phyloP scores from a whole-genome alignment of 345 rosid species.

The Moringa oleifera region DNA sequence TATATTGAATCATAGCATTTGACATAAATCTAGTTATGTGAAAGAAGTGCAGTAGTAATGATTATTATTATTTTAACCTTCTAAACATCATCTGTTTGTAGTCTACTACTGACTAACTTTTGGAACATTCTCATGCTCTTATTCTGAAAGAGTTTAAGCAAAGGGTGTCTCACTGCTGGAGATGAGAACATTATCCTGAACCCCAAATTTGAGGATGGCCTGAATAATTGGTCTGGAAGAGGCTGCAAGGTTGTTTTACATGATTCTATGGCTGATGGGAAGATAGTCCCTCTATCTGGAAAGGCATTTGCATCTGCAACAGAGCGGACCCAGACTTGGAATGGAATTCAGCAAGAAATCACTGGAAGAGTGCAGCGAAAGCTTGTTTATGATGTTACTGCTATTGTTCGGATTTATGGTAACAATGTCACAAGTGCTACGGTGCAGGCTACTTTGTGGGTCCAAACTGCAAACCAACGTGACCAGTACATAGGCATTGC shows the following conservation, averaged over 20 bases:
- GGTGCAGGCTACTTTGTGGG: constrained; percentile 71
- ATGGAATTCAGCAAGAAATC: constrained; percentile 87
- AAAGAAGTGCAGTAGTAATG: not conserved
- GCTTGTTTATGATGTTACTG: constrained; percentile 61
- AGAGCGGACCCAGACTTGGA: constrained; percentile 84
- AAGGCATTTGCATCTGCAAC: constrained; percentile 71
- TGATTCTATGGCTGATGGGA: constrained; percentile 74
- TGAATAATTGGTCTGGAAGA: constrained; percentile 87
- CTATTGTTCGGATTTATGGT: constrained; percentile 74
- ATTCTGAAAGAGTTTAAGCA: constrained; percentile 20
- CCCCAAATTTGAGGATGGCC: constrained; percentile 76
- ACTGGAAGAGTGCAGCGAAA: constrained; percentile 71
- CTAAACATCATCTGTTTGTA: not conserved
- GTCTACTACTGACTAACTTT: not conserved
- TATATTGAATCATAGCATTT: not conserved
- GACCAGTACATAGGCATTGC: constrained; percentile 80
- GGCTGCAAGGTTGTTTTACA: constrained; percentile 75
- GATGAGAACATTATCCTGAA: constrained; percentile 60
- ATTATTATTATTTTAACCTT: not conserved
- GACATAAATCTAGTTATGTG: not conserved
- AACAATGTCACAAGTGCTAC: constrained; percentile 47
- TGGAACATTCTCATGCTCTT: not conserved
- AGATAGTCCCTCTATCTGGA: constrained; percentile 63
- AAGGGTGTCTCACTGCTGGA: constrained; percentile 20
- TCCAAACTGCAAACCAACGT: constrained; percentile 54